These are phyloP conservation scores for button mushroom (Agaricus bisporus) DNA, from an alignment of 768 basidiomycete genomes.

Conservation along the genomic window DNA sequence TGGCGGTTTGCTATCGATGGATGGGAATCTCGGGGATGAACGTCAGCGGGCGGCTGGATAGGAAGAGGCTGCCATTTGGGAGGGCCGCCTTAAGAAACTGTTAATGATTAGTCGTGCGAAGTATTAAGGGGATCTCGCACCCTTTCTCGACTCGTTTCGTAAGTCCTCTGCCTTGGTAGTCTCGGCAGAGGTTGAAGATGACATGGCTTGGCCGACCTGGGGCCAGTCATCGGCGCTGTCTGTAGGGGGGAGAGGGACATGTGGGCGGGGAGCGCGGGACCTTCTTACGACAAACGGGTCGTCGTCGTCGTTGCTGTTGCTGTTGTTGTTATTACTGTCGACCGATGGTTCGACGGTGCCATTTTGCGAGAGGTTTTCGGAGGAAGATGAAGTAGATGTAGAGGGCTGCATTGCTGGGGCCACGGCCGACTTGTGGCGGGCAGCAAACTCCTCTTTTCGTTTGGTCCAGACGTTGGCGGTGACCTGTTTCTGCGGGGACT, in stretches of 20 bases:
- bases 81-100: constrained; percentile 2
- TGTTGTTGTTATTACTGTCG: constrained; percentile 9
- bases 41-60: not conserved
- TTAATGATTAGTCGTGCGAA: not conserved
- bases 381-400: not conserved
- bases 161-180: not conserved
- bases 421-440: constrained; percentile 4
- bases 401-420: constrained; percentile 8
- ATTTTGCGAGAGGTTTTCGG: not conserved
- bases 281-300: constrained; percentile 5
- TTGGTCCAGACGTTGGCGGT: constrained; percentile 20
- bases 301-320: not conserved
- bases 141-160: constrained; percentile 3
- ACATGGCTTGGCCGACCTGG: constrained; percentile 16
- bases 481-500: constrained; percentile 11
- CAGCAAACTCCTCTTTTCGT: constrained; percentile 21
- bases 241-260: not conserved
- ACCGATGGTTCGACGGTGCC: constrained; percentile 1
- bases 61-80: constrained; percentile 7
- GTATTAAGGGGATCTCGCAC: not conserved
- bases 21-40: constrained; percentile 2
- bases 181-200: constrained; percentile 4
- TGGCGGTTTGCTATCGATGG: not conserved
- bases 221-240: constrained; percentile 13
- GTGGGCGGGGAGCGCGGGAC: constrained; percentile 2